Evolutionary conservation across 1,284 basidiomycete genomes (phyloP), one percentile per base, ranked within the genome.

Genomic region (Malassezia restricta): DNA sequence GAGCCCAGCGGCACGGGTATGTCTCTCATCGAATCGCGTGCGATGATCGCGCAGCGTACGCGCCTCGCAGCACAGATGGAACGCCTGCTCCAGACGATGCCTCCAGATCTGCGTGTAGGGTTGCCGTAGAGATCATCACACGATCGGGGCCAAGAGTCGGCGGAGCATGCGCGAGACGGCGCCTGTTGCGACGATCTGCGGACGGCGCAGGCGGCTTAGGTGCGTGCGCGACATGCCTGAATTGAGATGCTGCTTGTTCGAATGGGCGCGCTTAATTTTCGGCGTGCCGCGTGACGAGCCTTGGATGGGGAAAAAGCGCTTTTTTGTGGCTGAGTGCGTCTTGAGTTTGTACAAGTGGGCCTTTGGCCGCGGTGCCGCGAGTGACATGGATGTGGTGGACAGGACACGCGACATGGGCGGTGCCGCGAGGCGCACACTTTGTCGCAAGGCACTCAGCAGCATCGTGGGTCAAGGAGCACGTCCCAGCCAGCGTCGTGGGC

Each of bases 201-300:
- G 61, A 7, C 59, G 59, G 3, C 57, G 59, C n/a, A 67, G 53
- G 14, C 58, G 56, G 46, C 62, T 63, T 24, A 67, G 51, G 5
- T 63, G 52, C 33, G 58, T 52, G 24, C 61, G 57, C n/a, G 65
- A 52, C 65, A 67, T 67, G 41, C 45, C 49, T 20, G 63, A 65
- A 56, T 67, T 67, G 32, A 67, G 49, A 28, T 67, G 65, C n/a
- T 52, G 51, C 49, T 65, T 67, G 15, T 64, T 64, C 24, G 65
- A 49, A 24, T 52, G 8, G 7, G 54, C 54, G 27, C 63, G 56
- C 52, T 62, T 67, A 53, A 67, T 65, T 7, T 50, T 56, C 8
- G 40, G 24, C 35, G 58, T 61, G 8, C 62, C 62, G 17, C 61
- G 59, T 12, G 56, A 58, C 8, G 58, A 49, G 14, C 64, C 64